These are phyloP conservation scores for Aspergillus pseudonomiae DNA, from an alignment of 2,329 filamentous ascomycete species.

Conservation along the genomic window DNA sequence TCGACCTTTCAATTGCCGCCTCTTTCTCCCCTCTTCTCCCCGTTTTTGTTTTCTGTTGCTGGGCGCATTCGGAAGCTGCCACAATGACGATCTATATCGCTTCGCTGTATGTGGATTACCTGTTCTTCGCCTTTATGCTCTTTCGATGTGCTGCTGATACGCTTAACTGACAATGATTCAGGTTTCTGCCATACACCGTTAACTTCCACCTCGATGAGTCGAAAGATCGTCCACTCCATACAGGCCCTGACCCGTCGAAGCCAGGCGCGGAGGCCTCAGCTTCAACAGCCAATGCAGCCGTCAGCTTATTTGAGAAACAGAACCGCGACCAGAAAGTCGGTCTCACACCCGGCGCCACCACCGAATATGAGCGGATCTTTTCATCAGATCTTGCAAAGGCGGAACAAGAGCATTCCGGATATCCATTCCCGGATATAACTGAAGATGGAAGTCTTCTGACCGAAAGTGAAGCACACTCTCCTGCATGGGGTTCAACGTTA, in stretches of 20 bases:
- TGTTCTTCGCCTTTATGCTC: neutral
- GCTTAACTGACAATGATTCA: conserved; percentile 39
- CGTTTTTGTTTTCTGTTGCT: neutral
- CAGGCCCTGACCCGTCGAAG: conserved; percentile 32
- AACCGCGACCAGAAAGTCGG: conserved; percentile 25
- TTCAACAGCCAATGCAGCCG: conserved; percentile 25
- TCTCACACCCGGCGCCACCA: conserved; percentile 46
- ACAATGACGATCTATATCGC: conserved; percentile 64
- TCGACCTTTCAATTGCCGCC: conserved; percentile 8
- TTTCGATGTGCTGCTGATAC: conserved; percentile 11
- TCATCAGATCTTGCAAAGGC: conserved; percentile 27
- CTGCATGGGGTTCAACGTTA: conserved; percentile 70
- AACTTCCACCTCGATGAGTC: conserved; percentile 70
- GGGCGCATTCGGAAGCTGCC: conserved; percentile 6
- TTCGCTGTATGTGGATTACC: conserved; percentile 52
- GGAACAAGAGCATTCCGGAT: conserved; percentile 29
- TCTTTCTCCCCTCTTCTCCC: conserved; percentile 8
- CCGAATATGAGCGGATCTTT: conserved; percentile 48
- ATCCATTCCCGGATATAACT: conserved; percentile 32
- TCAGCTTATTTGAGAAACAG: conserved; percentile 41
- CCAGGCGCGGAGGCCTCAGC: conserved; percentile 31
- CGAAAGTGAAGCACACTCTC: conserved; percentile 73
- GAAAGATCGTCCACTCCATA: conserved; percentile 46
- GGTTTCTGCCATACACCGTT: conserved; percentile 89
- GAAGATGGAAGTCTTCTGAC: conserved; percentile 58